Evolutionary conservation across 495 filamentous ascomycete genomes (phyloP).

Genomic region (Echria macrotheca): DNA sequence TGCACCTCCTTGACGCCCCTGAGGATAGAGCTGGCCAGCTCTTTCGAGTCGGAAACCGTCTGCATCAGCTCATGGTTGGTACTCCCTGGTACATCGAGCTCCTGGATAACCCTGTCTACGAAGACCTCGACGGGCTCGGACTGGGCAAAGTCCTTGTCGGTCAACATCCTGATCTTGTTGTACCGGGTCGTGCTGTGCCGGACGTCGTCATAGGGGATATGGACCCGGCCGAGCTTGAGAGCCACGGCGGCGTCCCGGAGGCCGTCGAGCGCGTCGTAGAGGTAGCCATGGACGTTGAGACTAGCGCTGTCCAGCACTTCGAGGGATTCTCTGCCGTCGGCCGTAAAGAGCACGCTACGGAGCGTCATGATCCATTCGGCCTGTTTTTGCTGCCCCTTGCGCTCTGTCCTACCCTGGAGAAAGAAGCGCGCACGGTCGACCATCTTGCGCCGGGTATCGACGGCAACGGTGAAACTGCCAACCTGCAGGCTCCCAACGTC

Average conservation of each 20-base stretch:
- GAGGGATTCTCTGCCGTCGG: constrained; percentile 76
- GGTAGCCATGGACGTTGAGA: constrained; percentile 83
- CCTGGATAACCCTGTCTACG: constrained; percentile 72
- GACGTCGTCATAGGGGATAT: constrained; percentile 86
- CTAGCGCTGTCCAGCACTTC: constrained; percentile 86
- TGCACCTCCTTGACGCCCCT: constrained; percentile 94
- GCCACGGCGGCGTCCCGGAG: constrained; percentile 86
- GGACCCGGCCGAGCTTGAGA: constrained; percentile 83
- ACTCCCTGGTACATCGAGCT: constrained; percentile 67
- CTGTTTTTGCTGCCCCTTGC: constrained; percentile 66
- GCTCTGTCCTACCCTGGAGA: constrained; percentile 65
- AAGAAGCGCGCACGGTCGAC: constrained; percentile 88
- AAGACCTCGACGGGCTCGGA: constrained; percentile 51
- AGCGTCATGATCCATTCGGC: constrained; percentile 91
- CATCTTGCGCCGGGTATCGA: constrained; percentile 87
- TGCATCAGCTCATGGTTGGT: constrained; percentile 70
- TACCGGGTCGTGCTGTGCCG: constrained; percentile 50
- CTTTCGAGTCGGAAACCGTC: constrained; percentile 86
- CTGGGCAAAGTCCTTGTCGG: constrained; percentile 19
- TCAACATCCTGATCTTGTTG: constrained; percentile 31
- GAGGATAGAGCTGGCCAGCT: constrained; percentile 84
- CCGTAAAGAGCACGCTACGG: constrained; percentile 80
- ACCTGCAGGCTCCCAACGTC: constrained; percentile 81
- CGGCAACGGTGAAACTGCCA: constrained; percentile 74
- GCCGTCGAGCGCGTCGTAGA: constrained; percentile 84